Evolutionary conservation across 306 rosid species (phyloP).

Genomic region (Dryas drummondii): DNA sequence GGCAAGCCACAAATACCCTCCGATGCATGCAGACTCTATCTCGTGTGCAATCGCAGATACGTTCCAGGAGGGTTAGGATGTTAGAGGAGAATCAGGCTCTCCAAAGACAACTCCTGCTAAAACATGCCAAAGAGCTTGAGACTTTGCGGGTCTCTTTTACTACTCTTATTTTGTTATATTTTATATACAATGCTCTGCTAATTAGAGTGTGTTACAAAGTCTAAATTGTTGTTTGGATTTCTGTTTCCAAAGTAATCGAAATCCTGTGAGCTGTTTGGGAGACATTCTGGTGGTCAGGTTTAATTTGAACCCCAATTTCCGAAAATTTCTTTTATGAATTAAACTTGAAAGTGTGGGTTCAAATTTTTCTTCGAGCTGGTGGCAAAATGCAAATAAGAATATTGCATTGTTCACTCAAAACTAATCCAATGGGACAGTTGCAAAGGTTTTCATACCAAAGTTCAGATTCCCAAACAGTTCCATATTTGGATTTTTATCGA

Average conservation of each 20-base stretch:
- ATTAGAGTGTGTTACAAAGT: neutral
- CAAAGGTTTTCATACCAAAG: neutral
- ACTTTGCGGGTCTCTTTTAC: constrained; percentile 65
- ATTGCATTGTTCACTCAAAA: neutral
- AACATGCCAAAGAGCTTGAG: constrained; percentile 89
- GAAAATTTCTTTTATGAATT: neutral
- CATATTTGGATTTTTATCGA: neutral
- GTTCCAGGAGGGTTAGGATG: constrained; percentile 84
- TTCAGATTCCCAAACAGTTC: neutral
- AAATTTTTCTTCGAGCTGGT: neutral
- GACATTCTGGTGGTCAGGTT: neutral
- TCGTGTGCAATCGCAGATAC: constrained; percentile 93
- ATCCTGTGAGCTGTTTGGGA: neutral
- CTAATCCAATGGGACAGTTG: neutral
- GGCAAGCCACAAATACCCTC: constrained; percentile 86
- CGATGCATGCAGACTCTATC: constrained; percentile 92
- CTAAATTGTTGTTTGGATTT: neutral
- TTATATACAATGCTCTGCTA: neutral
- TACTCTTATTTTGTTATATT: constrained; percentile 18
- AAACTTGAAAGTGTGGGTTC: neutral
- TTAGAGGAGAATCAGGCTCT: constrained; percentile 94
- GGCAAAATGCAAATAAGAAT: neutral
- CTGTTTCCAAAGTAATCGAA: neutral
- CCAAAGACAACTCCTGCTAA: constrained; percentile 85
- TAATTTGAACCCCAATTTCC: neutral